Evolutionary conservation across 768 basidiomycete genomes (phyloP).

Genomic region (Trametes meyenii): DNA sequence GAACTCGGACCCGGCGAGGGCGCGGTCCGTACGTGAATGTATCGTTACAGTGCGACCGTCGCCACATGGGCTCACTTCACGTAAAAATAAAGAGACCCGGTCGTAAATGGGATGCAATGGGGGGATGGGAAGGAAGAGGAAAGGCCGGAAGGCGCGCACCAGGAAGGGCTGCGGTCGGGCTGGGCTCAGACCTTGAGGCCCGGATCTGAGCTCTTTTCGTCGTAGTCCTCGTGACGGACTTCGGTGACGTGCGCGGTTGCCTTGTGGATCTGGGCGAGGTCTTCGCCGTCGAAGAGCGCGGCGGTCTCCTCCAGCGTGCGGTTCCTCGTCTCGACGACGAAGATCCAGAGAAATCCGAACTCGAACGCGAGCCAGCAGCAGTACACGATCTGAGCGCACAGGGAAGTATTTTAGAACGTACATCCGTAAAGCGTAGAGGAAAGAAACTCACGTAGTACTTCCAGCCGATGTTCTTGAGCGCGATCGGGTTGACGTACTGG

Average conservation of each 20-base stretch:
- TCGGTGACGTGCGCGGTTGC: slow-evolving; percentile 10
- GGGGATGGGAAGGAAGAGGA: background rate
- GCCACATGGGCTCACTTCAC: slow-evolving; percentile 2
- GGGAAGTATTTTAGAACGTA: background rate
- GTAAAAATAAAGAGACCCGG: background rate
- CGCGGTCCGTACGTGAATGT: background rate
- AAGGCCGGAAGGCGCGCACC: background rate
- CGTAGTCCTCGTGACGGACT: slow-evolving; percentile 27
- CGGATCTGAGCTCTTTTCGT: slow-evolving; percentile 23
- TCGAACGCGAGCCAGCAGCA: slow-evolving; percentile 71
- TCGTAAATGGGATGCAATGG: background rate
- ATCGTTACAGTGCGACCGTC: slow-evolving; percentile 13
- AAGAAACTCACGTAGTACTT: slow-evolving; percentile 65
- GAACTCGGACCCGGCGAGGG: too few species aligned
- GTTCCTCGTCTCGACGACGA: slow-evolving; percentile 71
- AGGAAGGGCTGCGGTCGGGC: background rate
- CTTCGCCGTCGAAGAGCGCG: slow-evolving; percentile 74
- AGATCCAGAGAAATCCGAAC: slow-evolving; percentile 65
- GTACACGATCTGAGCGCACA: slow-evolving; percentile 56
- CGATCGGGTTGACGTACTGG: slow-evolving; percentile 86
- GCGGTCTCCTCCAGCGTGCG: slow-evolving; percentile 83
- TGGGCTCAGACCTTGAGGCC: slow-evolving; percentile 15
- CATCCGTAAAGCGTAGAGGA: background rate
- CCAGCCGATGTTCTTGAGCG: slow-evolving; percentile 65
- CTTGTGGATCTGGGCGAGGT: slow-evolving; percentile 34